Evolutionary conservation across 345 rosid genomes (phyloP), one percentile per base, ranked within the genome.

Genomic region (Eutrema yunnanense): DNA sequence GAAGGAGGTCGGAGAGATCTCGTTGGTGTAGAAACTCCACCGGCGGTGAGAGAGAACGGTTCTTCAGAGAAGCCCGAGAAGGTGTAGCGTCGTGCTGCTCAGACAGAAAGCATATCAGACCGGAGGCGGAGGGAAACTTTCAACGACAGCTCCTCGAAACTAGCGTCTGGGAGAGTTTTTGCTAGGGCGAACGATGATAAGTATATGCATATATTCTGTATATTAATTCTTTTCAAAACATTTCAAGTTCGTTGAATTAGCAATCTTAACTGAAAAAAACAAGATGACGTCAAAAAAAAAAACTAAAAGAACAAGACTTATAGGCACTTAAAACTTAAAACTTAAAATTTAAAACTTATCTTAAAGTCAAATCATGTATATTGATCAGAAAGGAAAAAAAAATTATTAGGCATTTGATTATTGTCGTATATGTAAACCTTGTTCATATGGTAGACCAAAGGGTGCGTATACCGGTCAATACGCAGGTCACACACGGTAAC

Each of bases 401-500:
- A 63, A 11, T 9, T 9, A 56, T n/a, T 53, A 53, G 32, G 13
- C 30, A 32, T 4, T 22, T 49, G 36, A 30, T 30, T 29, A 30
- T 11, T 52, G 56, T 30, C 29, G 9, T 29, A 11, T 22, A 59
- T 22, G 50, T 52, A 61, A 61, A 75, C 13, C 42, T 43, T 61
- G 64, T 60, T 75, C 73, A 75, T 68, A 75, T 53, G 67, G 53
- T 74, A 40, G 54, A 42, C 56, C 78, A 68, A 67, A 60, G 69
- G 79, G 33, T 68, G 73, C 69, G 73, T 75, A 52, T 50, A 75
- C 57, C 56, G 36, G 64, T 75, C 73, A 75, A 67, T 67, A 51
- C 73, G 62, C 68, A 51, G 49, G 69, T 54, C 58, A 62, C 51
- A 75, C 79, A 75, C 79, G 79, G 74, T 75, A 47, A 46, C 46